Evolutionary conservation across 1,284 basidiomycete species (phyloP), one percentile per base, ranked within the genome.

Genomic region (Ganoderma multipileum): DNA sequence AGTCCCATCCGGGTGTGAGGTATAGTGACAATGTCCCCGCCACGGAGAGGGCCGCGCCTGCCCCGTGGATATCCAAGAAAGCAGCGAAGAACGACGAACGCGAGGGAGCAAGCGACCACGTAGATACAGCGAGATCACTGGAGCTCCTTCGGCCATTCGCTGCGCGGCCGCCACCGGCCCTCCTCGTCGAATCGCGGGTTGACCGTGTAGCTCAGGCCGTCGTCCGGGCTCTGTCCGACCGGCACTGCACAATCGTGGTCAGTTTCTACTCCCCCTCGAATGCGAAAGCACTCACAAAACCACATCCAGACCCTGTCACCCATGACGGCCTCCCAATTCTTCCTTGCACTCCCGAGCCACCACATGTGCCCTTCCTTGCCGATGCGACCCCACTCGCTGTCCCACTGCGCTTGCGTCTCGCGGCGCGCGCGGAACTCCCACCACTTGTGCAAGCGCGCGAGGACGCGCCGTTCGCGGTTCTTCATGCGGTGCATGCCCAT

Each of bases 301-400:
- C 94, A 95, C 33, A 87, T 86, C 78, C 85, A 84, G 66, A 80
- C 78, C 67, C 81, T 84, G 52, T 76, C 76, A 7, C 95, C 95
- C 92, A 96, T 95, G 33, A 91, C 89, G 64, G 87, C 85, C 73
- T 87, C 86, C 93, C 93, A 96, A 72, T 91, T 94, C 50, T 79
- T 80, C 26, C 83, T 76, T 54, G 71, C 71, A 72, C 84, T 86
- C 18, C 90, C 95, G 44, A 91, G 80, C 93, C 93, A 96, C 95
- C 95, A 97, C 4, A 95, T 79, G 77, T 96, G 92, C 0, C 92
- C 95, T 76, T 96, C 94, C 28, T 79, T 86, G 7, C 85, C 84
- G 1, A 91, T 83, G 33, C 82, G 76, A 0, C 95, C 95, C 94
- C 94, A 96, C 72, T 94, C 90, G 7, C 79, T 75, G 74, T 95